Base-by-base conservation (phyloP, 2,329 filamentous ascomycete species). In the Fusarium heterosporum region DNA sequence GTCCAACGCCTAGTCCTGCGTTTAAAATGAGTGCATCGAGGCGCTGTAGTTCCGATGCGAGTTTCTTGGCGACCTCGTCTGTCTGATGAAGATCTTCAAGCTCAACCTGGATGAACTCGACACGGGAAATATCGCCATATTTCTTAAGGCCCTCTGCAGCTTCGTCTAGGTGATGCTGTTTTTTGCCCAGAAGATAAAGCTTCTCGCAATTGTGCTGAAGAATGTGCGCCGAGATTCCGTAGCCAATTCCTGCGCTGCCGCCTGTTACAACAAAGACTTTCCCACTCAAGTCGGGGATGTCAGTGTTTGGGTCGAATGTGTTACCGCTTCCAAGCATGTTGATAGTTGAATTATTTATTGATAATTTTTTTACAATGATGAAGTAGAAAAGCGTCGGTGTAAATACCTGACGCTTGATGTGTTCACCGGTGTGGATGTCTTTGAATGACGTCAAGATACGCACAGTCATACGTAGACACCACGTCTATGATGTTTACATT, bases 241-340 rank as follows among this genome's bases (percentile, higher is more conserved):
- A 59, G 7, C 55, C 55, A 2, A 59, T 59, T 17, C 55, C 55
- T 16, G 55, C 55, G 16, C 55, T 59, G 17, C 50, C 55, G 4
- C 55, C 55, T 2, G 55, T 59, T 1, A 59, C 55, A 1, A 59
- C 42, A n/a, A 43, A 59, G 25, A 59, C 55, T 1, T 55, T 59
- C 4, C 55, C 55, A 7, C 29, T 38, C 6, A 59, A 17, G 16
- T 59, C 55, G 25, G 50, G 50, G 7, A 59, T 59, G 41, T 59
- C 55, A 4, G 42, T 48, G 36, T 42, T 55, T 8, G 55, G 55
- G 17, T 59, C 42, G 6, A 59, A 59, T 6, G 30, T 55, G 22
- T 59, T 59, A 9, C 36, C 16, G 17, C 7, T 42, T 7, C 47
- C 47, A 8, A 55, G 42, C 55, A 59, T 59, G 8, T 42, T 55